These are phyloP conservation scores for Leishmania tropica DNA, from an alignment of 208 protist genomes.

Conservation along the genomic window DNA sequence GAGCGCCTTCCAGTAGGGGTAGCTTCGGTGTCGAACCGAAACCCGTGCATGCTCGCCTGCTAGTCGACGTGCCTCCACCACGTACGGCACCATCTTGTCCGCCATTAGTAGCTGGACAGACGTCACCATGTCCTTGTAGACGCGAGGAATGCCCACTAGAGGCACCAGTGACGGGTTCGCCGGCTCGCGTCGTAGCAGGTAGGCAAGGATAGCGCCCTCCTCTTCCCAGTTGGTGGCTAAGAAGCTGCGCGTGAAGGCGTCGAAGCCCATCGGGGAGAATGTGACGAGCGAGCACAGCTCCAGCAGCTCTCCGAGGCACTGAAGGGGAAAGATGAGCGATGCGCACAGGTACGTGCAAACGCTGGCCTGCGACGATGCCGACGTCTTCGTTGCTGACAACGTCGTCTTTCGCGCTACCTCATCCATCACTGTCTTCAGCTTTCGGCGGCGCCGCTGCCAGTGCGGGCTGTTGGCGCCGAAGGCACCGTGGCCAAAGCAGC, in stretches of 20 bases:
- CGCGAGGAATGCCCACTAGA: slow-evolving; percentile 61
- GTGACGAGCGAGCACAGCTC: slow-evolving; percentile 63
- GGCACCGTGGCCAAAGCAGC: slow-evolving; percentile 14
- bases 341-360: slow-evolving; percentile 32
- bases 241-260: slow-evolving; percentile 61
- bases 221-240: slow-evolving; percentile 57
- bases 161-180: slow-evolving; percentile 70
- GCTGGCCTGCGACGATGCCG: neutral
- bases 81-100: slow-evolving; percentile 55
- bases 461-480: slow-evolving; percentile 24
- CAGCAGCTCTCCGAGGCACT: slow-evolving; percentile 72
- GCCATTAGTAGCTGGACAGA: slow-evolving; percentile 53
- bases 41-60: slow-evolving; percentile 23
- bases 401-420: slow-evolving; percentile 1
- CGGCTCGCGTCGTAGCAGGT: slow-evolving; percentile 67
- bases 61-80: slow-evolving; percentile 42
- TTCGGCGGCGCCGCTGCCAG: slow-evolving; percentile 27
- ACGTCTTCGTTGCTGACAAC: neutral
- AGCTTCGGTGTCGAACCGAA: slow-evolving; percentile 19
- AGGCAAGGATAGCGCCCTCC: slow-evolving; percentile 68
- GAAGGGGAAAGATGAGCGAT: slow-evolving; percentile 80
- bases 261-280: slow-evolving; percentile 52
- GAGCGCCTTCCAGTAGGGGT: slow-evolving; percentile 66
- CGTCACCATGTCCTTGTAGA: slow-evolving; percentile 69
- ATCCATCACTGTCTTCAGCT: slow-evolving; percentile 19